These are phyloP conservation scores for Lyophyllum decastes DNA, from an alignment of 768 basidiomycete genomes.

Conservation along the genomic window DNA sequence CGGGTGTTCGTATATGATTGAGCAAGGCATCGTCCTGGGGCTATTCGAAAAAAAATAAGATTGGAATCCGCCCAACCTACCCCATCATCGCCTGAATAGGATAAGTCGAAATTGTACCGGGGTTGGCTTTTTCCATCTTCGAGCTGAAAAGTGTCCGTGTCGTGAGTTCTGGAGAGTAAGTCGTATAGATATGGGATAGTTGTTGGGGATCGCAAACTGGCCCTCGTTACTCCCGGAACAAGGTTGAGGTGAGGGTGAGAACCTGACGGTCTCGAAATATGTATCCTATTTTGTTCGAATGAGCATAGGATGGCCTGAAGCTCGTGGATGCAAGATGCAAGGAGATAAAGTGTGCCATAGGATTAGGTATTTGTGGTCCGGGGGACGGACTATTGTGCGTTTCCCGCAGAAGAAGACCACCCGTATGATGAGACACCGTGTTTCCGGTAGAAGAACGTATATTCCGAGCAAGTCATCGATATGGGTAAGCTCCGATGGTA, in stretches of 20 bases:
- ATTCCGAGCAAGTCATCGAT: neutral
- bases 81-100: too few species aligned
- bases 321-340: too few species aligned
- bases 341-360: too few species aligned
- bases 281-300: too few species aligned
- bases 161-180: neutral
- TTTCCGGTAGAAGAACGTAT: neutral
- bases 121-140: neutral
- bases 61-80: too few species aligned
- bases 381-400: neutral
- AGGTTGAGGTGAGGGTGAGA: neutral
- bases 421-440: neutral
- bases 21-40: too few species aligned
- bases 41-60: neutral
- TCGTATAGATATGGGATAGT: neutral
- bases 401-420: neutral
- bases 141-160: neutral
- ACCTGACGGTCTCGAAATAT: neutral
- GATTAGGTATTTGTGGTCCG: neutral
- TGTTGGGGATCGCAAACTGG: neutral
- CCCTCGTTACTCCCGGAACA: neutral
- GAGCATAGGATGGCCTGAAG: too few species aligned
- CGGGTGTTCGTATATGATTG: too few species aligned
- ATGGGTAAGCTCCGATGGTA: neutral
- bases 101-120: too few species aligned